Percentiles rank a stretch among this genome's conserved stretches.
These are phyloP conservation scores for Aspergillus indologenus DNA, from an alignment of 495 filamentous ascomycete genomes.

Conservation along the genomic window DNA sequence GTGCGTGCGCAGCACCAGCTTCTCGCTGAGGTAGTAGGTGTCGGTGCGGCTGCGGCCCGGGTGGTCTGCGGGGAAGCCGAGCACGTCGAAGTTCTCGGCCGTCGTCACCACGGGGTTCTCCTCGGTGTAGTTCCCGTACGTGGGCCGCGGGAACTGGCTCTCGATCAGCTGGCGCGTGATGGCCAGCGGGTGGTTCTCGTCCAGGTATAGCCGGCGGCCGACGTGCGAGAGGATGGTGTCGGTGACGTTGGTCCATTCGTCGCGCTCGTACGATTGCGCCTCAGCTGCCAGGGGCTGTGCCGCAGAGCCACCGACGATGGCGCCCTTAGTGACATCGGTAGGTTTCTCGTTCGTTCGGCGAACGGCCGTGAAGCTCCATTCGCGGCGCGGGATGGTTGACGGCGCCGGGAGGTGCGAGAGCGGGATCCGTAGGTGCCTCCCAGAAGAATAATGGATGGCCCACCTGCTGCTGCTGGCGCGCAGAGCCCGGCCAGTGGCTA, in stretches of 20 bases:
- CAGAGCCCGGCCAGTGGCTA: constrained; percentile 46
- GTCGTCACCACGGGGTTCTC: constrained; percentile 84
- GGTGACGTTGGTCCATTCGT: constrained; percentile 85
- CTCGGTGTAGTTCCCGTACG: constrained; percentile 71
- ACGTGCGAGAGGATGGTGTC: constrained; percentile 69
- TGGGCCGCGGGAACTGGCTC: constrained; percentile 72
- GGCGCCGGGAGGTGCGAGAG: constrained; percentile 20
- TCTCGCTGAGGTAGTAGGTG: constrained; percentile 91
- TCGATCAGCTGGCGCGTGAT: constrained; percentile 93
- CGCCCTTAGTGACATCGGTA: constrained; percentile 6
- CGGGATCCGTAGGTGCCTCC: constrained; percentile 28
- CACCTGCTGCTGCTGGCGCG: constrained; percentile 40
- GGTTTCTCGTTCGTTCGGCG: constrained; percentile 23
- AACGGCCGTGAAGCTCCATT: constrained; percentile 37
- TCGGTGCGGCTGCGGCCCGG: constrained; percentile 83
- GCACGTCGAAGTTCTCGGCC: constrained; percentile 88
- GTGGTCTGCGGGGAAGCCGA: constrained; percentile 85
- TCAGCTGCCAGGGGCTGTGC: constrained; percentile 47
- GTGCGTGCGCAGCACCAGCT: constrained; percentile 86
- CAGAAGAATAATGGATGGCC: constrained; percentile 31
- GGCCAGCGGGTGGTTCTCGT: constrained; percentile 82
- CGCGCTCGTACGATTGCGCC: constrained; percentile 60
- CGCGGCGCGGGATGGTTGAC: constrained; percentile 15
- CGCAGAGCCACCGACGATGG: constrained; percentile 13
- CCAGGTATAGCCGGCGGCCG: constrained; percentile 73